These are phyloP conservation scores for Quercus ilex DNA, from an alignment of 306 rosid species.

Conservation along the genomic window DNA sequence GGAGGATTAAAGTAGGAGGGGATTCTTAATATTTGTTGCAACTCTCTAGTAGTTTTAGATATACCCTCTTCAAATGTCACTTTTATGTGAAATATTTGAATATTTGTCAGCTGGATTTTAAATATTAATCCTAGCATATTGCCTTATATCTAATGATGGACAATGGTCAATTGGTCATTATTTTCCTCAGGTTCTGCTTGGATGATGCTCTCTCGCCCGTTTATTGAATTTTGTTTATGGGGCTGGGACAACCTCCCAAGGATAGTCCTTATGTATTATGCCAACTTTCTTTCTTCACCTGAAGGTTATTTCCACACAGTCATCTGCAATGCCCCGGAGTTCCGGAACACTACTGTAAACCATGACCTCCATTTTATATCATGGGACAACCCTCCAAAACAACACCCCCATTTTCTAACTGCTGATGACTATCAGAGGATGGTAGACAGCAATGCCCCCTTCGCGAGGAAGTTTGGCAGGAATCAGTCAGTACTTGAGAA, in stretches of 20 bases:
- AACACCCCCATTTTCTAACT: slow-evolving; percentile 71
- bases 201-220: slow-evolving; percentile 88
- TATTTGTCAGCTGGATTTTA: not conserved
- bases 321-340: slow-evolving; percentile 74
- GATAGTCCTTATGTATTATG: slow-evolving; percentile 75
- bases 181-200: slow-evolving; percentile 75
- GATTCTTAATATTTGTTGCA: not conserved
- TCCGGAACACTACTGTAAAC: slow-evolving; percentile 63
- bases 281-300: slow-evolving; percentile 76
- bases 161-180: not conserved
- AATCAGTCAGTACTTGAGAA: slow-evolving; percentile 47
- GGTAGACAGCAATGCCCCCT: slow-evolving; percentile 74
- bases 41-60: not conserved
- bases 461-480: slow-evolving; percentile 67
- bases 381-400: slow-evolving; percentile 85
- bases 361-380: slow-evolving; percentile 89
- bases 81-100: not conserved
- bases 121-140: not conserved
- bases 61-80: not conserved
- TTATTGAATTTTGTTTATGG: slow-evolving; percentile 63
- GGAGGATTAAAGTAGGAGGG: too few species aligned
- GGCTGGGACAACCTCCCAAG: slow-evolving; percentile 90
- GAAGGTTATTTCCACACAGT: slow-evolving; percentile 87
- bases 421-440: slow-evolving; percentile 43
- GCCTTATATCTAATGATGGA: slow-evolving; percentile 1